Base-by-base conservation (phyloP, 2,329 filamentous ascomycete species). In the Madurella mycetomatis region DNA sequence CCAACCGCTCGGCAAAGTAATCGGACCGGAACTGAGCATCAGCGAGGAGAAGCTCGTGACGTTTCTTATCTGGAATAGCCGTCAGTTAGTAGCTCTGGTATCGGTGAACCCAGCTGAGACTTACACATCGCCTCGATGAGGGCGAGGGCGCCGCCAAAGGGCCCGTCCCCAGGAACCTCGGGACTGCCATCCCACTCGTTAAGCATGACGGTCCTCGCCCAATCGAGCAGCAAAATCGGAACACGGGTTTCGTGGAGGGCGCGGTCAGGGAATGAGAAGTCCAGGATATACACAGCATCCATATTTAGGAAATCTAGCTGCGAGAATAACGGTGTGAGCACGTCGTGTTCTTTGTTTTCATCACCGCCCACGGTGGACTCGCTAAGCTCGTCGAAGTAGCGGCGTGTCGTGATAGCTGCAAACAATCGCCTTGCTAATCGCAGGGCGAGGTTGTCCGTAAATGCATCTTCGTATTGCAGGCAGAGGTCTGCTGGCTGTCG, bases 151-250 rank as follows among this genome's bases (percentile, higher is more conserved):
- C 89, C 87, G 13, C 89, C 88, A 57, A 91, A 86, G 13, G 87
- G 78, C 31, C 86, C 83, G 63, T 87, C 85, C 51, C 81, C 84
- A 2, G 83, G 76, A 49, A 95, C 80, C 42, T 85, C 80, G 1
- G 88, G 80, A 51, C 82, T 82, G 0, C 90, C 88, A 65, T 92
- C 81, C 92, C 92, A 96, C 58, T 89, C 84, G 52, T 85, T 83
- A 43, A 95, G 72, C 64, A 96, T 81, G 1, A 94, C 79, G 0
- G 86, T 84, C 55, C 87, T 79, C 17, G 87, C 81, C 87, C 86
- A 91, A 63, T 90, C 87, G 25, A 90, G 70, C 5, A 83, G 72
- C 15, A 84, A 67, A 11, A 77, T 81, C 8, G 79, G 81, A 16
- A 81, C 74, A 37, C 79, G 73, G 32, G 78, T 80, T 62, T 84